Evolutionary conservation across 2,329 filamentous ascomycete species (phyloP).

Genomic region (Calonectria pteridis): DNA sequence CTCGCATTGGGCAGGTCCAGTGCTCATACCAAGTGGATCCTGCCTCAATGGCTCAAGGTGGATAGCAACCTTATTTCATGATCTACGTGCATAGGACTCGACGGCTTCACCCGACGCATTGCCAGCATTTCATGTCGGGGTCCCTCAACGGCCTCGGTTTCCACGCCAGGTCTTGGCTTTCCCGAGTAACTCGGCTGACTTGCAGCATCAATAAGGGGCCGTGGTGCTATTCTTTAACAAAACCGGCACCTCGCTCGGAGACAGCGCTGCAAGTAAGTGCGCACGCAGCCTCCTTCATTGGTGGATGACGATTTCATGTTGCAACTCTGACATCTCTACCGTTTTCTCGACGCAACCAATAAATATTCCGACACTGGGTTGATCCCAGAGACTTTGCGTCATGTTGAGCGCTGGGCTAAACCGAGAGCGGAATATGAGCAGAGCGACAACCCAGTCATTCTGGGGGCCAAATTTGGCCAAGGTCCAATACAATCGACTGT

Average conservation of each 20-base stretch:
- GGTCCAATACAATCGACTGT: neutral
- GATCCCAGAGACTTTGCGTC: slow-evolving; percentile 4
- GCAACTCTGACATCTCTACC: neutral
- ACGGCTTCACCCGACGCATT: too few species aligned
- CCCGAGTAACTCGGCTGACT: neutral
- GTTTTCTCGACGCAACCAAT: neutral
- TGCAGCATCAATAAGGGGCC: neutral
- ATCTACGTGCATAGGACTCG: neutral
- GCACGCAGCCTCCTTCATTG: neutral
- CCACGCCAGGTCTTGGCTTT: neutral
- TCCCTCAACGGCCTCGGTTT: neutral
- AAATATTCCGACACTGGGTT: neutral
- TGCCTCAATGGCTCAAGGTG: too few species aligned
- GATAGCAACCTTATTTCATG: neutral
- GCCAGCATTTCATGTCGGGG: neutral
- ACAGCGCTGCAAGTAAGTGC: neutral
- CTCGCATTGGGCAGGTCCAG: neutral
- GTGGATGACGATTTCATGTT: neutral
- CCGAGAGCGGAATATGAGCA: neutral
- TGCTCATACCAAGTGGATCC: neutral
- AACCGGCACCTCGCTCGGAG: neutral
- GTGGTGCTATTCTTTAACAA: neutral
- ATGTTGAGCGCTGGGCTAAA: neutral
- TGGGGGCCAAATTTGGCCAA: neutral
- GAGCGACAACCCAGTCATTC: neutral